Base-by-base conservation (phyloP, 345 rosid species). In the Aegle marmelos region DNA sequence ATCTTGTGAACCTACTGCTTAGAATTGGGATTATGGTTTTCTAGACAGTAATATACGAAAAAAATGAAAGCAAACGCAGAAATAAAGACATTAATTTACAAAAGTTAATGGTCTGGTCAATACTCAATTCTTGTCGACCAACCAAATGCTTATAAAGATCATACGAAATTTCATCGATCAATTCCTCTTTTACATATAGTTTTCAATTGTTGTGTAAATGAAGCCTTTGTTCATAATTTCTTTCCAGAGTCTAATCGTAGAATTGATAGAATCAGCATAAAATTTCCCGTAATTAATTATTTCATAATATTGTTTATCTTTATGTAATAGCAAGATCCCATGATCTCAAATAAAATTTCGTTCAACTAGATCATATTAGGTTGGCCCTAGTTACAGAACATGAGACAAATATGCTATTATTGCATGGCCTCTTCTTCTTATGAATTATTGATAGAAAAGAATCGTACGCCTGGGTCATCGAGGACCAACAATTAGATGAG, bases 321-420 rank as follows among this genome's bases (percentile, higher is more conserved):
- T 53, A 70, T 70, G 59, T 7, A 28, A 66, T 53, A 66, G 31
- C 48, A 65, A 24, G 13, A 10, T 68, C 28, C 50, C 17, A 14
- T 24, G 56, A 56, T 41, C 21, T 45, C 50, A 45, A 45, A 45
- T 45, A 11, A 45, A 13, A 45, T 45, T 45, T 45, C 13, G 50
- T 45, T 45, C 50, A 45, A 11, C 17, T 13, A 45, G 50, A 45
- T 45, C 48, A 10, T 11, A 41, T 79, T 78, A 80, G 83, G 86
- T 80, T 71, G 81, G 81, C 79, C 83, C 80, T 74, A 75, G 80
- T 76, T 88, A 76, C 87, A 86, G 67, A 84, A 80, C 85, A 88
- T 66, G 81, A 83, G 85, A 86, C 84, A 80, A 70, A 86, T 72
- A 77, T 81, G 69, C 71, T 79, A 83, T 82, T 86, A 82, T 78